Conservation (phyloP, 1,139 yeast species). For the Zygoascus hellenicus region DNA sequence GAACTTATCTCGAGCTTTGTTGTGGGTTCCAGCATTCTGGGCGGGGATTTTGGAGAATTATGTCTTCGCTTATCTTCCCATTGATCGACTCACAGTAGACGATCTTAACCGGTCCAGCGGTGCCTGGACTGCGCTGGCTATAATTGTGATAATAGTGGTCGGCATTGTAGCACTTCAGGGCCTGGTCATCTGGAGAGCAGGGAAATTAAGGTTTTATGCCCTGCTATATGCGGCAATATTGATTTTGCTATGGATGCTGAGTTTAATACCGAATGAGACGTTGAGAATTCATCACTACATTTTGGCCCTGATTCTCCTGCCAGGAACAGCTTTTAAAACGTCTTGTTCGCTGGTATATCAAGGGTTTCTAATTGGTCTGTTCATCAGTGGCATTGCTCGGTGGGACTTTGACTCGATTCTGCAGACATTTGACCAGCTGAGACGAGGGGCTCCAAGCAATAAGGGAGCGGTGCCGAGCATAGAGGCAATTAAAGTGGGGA, state of each 20-base stretch:
- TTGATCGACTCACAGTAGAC: conserved; percentile 67
- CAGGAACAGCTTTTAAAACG: conserved; percentile 62
- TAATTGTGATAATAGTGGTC: conserved; percentile 42
- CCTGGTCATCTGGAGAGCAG: conserved; percentile 71
- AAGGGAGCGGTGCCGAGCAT: conserved; percentile 51
- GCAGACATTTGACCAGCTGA: conserved; percentile 63
- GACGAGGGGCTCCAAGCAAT: conserved; percentile 65
- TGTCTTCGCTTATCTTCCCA: conserved; percentile 82
- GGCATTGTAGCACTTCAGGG: conserved; percentile 68
- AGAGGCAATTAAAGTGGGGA: conserved; percentile 24
- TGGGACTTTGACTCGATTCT: conserved; percentile 93
- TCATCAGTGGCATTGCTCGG: conserved; percentile 77
- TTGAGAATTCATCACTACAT: conserved; percentile 87
- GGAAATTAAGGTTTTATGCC: conserved; percentile 57
- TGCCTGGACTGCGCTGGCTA: conserved; percentile 58
- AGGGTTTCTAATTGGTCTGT: conserved; percentile 75
- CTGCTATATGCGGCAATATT: conserved; percentile 47
- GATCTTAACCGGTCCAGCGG: conserved; percentile 77
- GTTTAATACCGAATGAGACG: conserved; percentile 60
- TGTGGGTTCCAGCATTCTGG: conserved; percentile 85
- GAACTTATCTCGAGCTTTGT: conserved; percentile 45
- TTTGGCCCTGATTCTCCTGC: conserved; percentile 67
- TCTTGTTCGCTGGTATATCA: conserved; percentile 73
- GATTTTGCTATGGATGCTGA: conserved; percentile 43
- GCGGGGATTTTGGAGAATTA: conserved; percentile 77